Base-by-base conservation (phyloP, 1,284 basidiomycete genomes). In the Puccinia triticina region DNA sequence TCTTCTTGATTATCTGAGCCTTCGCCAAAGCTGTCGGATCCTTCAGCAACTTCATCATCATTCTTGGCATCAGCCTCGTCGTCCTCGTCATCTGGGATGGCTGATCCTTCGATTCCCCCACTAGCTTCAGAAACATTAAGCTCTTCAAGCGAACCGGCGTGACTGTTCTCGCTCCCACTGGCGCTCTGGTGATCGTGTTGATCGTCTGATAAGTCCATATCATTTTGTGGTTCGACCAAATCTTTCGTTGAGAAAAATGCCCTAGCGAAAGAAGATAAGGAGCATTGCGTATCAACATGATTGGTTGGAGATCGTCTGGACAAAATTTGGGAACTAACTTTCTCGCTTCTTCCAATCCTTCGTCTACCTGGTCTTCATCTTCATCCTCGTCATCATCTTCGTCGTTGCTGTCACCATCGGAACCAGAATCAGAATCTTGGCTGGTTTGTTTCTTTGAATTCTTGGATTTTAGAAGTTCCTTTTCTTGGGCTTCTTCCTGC, bases 231-330 rank as follows among this genome's bases (percentile, higher is more conserved):
- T 64, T 83, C 85, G 34, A 84, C 76, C 48, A 86, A 83, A 82
- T 86, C 86, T 67, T 85, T 83, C n/a, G 85, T 84, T 77, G 84
- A 74, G 32, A 82, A 82, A 67, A 82, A 82, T 46, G 80, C 59
- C 37, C 80, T 82, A 48, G 16, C 16, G 29, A 81, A n/a, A 26
- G 37, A 37, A 10, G 55, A 23, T 37, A 57, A 69, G 29, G n/a
- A 16, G 34, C 29, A 67, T 12, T 43, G 4, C 12, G 16, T 61
- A 43, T 40, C 12, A 61, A 53, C n/a, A 64, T 14, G 11, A 43
- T 16, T 40, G n/a, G 37, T 40, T 7, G 43, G 0, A 75, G 4
- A 72, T 32, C 34, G 23, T n/a, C 34, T 18, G n/a, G 73, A 3
- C 18, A 26, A 64, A 73, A 23, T 16, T 16, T 21, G 0, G 23